phyloP scores from a whole-genome alignment of 257 asterid genomes.

The Ilex aquifolium region DNA sequence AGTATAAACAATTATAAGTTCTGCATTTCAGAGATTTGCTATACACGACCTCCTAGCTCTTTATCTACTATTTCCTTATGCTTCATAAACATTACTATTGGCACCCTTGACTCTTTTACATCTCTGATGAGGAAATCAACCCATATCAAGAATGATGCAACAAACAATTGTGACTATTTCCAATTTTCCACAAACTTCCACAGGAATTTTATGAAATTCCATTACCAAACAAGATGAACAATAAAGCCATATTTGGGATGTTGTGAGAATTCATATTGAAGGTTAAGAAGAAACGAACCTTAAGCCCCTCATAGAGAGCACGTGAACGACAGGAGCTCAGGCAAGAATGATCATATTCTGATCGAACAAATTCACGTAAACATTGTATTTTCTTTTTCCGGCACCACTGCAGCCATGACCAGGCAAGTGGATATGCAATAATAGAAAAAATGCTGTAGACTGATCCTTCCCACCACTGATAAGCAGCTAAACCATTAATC shows the following conservation, averaged over 20 bases:
- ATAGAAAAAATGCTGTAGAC: constrained; percentile 55
- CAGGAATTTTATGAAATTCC: too few species aligned
- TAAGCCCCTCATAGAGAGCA: constrained; percentile 87
- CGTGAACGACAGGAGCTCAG: constrained; percentile 92
- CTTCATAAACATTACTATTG: too few species aligned
- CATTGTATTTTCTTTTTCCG: constrained; percentile 69
- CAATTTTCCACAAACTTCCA: too few species aligned
- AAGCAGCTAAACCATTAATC: constrained; percentile 70
- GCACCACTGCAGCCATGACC: constrained; percentile 88
- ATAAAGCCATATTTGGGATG: constrained; percentile 2
- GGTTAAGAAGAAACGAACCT: constrained; percentile 34
- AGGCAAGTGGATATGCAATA: constrained; percentile 72
- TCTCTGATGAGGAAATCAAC: too few species aligned
- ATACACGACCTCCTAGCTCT: too few species aligned
- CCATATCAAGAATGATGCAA: too few species aligned
- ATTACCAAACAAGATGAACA: background rate
- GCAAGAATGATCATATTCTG: constrained; percentile 94
- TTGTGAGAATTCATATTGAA: background rate
- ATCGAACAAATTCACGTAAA: constrained; percentile 87
- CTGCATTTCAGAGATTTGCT: too few species aligned
- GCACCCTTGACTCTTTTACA: too few species aligned
- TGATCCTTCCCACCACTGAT: constrained; percentile 97
- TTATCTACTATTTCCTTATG: too few species aligned
- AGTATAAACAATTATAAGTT: too few species aligned
- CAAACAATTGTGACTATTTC: too few species aligned